Conservation (phyloP, 2,329 filamentous ascomycete genomes). For the Thelonectria rubi region DNA sequence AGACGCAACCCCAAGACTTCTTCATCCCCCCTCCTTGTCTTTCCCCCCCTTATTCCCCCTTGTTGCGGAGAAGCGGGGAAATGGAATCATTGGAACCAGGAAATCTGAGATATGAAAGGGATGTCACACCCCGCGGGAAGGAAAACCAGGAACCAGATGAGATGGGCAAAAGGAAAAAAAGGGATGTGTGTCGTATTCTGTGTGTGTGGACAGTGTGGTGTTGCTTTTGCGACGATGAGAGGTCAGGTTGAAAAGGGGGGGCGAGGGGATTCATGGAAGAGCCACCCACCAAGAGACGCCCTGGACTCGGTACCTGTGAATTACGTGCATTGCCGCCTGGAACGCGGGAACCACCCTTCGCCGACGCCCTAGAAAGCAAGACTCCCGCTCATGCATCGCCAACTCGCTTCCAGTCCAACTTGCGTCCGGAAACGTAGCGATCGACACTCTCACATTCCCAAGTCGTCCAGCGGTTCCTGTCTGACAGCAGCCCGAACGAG, state of each 20-base stretch:
- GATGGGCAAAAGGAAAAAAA: not conserved
- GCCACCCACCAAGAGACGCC: not conserved
- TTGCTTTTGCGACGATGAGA: not conserved
- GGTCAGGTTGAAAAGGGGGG: not conserved
- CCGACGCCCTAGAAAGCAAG: no score
- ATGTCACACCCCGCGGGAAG: constrained; percentile 1
- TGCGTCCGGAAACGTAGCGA: not conserved
- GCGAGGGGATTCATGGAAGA: no score
- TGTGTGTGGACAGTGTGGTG: not conserved
- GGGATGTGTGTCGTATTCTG: no score
- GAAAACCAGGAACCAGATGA: not conserved
- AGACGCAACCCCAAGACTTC: not conserved
- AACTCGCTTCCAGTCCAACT: not conserved
- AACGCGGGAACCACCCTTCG: not conserved
- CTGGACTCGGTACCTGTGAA: not conserved
- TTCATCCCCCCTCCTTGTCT: not conserved
- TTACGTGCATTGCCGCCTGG: not conserved
- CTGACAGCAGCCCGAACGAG: not conserved
- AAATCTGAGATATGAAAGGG: not conserved
- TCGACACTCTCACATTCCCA: not conserved
- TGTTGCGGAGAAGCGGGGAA: constrained; percentile 4
- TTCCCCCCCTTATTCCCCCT: not conserved
- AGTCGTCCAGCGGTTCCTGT: not conserved
- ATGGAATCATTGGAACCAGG: not conserved
- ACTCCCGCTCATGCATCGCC: no score